Base-by-base conservation (phyloP, 805 yeast species). In the Zygosaccharomyces lentus region DNA sequence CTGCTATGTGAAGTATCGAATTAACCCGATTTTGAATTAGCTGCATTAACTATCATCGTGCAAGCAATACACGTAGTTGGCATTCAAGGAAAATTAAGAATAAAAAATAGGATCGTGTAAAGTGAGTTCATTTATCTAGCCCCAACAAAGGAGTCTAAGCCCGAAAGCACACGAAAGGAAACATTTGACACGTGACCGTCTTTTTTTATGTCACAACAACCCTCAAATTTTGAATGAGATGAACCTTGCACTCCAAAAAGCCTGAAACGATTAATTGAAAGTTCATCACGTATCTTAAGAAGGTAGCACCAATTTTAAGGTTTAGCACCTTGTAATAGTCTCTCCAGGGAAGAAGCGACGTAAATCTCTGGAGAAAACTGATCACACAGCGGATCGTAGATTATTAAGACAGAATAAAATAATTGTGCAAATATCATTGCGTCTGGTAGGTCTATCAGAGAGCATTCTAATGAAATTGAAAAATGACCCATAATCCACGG, bases 401-500 rank as follows among this genome's bases (percentile, higher is more conserved):
- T n/a, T n/a, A 9, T 15, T 54, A 39, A n/a, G 52, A 34, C 9
- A 53, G 35, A 10, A 63, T 52, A 35, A 26, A 54, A 43, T 59
- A 63, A 2, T 42, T 49, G 26, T 13, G 61, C 37, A 29, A 50
- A 58, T 29, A n/a, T n/a, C n/a, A n/a, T 53, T 50, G 24, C 68
- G 65, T 34, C 64, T 66, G n/a, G 47, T 56, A 2, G 65, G 49
- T 9, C 12, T 23, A 17, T 46, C 43, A 30, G 62, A 48, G 5
- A 41, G 37, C 21, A 59, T 43, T 30, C 43, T 45, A 23, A 61
- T 53, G 6, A 50, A 34, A 15, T 52, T 44, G 12, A 46, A 38
- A 31, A 58, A 57, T 2, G 67, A 64, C 15, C 42, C 21, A 40
- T 61, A 65, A 3, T 37, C 40, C n/a, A 48, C 37, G 5, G 65